Conservation (phyloP, 495 filamentous ascomycete genomes). For the Neurospora tetrasperma region DNA sequence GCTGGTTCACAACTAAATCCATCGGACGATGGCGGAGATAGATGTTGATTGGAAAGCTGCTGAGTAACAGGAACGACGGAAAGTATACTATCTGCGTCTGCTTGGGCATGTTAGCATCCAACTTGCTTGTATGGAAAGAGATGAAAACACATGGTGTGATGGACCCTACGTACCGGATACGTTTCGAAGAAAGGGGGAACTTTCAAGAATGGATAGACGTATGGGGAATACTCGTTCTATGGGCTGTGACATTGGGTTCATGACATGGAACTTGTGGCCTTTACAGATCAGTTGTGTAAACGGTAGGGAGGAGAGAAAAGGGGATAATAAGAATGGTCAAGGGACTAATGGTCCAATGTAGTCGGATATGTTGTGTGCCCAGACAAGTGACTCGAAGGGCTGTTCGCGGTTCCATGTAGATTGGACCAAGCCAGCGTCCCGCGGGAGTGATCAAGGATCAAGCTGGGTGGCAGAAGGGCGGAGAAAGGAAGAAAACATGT, state of each 20-base stretch:
- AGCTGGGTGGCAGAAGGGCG: not conserved
- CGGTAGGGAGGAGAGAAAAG: not conserved
- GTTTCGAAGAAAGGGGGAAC: constrained; percentile 14
- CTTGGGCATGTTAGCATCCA: not conserved
- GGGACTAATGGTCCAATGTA: not conserved
- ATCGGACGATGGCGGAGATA: not conserved
- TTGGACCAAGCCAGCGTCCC: not conserved
- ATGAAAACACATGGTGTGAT: not conserved
- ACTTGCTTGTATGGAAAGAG: no score
- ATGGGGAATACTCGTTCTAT: constrained; percentile 19
- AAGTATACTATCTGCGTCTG: not conserved
- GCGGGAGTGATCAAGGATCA: not conserved
- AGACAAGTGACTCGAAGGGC: not conserved
- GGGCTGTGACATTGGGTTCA: constrained; percentile 1
- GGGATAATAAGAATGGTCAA: not conserved
- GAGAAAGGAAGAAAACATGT: not conserved
- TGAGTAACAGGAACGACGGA: constrained; percentile 2
- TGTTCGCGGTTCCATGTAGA: not conserved
- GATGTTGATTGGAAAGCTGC: not conserved
- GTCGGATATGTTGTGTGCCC: not conserved
- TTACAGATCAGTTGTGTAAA: not conserved
- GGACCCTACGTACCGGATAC: constrained; percentile 1
- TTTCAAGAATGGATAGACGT: constrained; percentile 17
- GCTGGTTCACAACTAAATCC: not conserved
- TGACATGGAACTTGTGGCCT: constrained; percentile 2